Conservation (phyloP, 331 rosid genomes). For the Prunus yedoensis region DNA sequence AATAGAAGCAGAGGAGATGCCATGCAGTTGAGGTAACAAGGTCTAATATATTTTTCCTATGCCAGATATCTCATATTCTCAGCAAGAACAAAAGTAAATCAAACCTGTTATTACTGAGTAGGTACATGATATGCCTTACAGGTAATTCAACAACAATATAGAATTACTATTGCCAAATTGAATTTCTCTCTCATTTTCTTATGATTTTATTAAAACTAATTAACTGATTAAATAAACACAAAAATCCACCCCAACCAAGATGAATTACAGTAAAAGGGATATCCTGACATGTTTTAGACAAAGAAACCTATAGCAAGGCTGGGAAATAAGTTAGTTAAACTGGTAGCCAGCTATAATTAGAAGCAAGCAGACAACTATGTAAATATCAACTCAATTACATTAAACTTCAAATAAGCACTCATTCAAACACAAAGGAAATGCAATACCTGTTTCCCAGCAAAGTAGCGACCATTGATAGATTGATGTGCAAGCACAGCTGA, state of each 20-base stretch:
- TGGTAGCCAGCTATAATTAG: background rate
- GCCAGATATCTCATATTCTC: no score
- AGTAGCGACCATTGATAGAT: conserved; percentile 69
- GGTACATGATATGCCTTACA: background rate
- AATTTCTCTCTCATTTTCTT: background rate
- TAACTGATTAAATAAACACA: background rate
- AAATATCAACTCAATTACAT: conserved; percentile 2
- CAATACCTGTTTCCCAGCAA: conserved; percentile 86
- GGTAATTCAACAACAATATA: background rate
- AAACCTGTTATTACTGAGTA: background rate
- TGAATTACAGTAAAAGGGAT: background rate
- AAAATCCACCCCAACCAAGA: background rate
- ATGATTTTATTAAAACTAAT: no score
- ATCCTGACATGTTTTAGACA: background rate
- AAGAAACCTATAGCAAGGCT: background rate
- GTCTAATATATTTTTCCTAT: no score
- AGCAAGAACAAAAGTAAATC: no score
- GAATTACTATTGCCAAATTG: background rate
- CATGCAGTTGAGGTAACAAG: no score
- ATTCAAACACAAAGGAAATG: background rate
- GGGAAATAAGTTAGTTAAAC: background rate
- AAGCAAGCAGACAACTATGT: background rate
- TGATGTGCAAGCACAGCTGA: conserved; percentile 73
- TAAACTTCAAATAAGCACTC: background rate
- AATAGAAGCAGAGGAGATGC: no score